Conservation (phyloP, 306 rosid genomes). For the Myrica gale region DNA sequence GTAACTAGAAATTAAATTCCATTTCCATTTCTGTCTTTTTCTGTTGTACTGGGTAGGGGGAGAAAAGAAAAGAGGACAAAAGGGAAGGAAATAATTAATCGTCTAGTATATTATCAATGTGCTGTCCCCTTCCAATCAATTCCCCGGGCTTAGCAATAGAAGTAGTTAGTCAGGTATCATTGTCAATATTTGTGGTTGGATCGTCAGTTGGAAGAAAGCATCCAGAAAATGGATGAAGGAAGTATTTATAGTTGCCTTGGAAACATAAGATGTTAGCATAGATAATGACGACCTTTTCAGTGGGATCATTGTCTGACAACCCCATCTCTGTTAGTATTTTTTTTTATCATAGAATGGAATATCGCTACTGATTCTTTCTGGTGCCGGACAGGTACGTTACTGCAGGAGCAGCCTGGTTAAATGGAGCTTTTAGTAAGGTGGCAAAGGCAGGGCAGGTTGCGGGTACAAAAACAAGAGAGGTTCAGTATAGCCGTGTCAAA, state of each 20-base stretch:
- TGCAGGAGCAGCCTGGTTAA: slow-evolving; percentile 82
- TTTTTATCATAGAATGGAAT: slow-evolving; percentile 17
- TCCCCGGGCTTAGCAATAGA: neutral
- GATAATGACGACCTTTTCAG: neutral
- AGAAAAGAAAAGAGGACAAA: too few relatives aligned
- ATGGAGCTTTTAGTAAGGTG: slow-evolving; percentile 85
- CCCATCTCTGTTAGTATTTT: neutral
- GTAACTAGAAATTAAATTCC: too few relatives aligned
- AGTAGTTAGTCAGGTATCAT: neutral
- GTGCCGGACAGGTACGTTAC: slow-evolving; percentile 69
- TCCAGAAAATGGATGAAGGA: neutral
- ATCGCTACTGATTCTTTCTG: slow-evolving; percentile 7
- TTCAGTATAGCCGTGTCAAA: slow-evolving; percentile 78
- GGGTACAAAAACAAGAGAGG: slow-evolving; percentile 78
- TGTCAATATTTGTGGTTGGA: neutral
- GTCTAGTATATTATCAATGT: neutral
- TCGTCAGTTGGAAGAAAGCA: neutral
- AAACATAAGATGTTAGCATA: neutral
- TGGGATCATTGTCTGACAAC: slow-evolving; percentile 3
- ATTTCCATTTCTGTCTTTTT: too few relatives aligned
- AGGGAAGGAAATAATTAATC: too few relatives aligned
- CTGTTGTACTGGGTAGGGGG: too few relatives aligned
- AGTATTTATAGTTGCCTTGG: too few relatives aligned
- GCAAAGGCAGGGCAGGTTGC: slow-evolving; percentile 87
- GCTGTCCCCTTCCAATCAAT: neutral